Base-by-base conservation (phyloP, 371 early-diverging fungal genomes). In the Lichtheimia hyalospora region DNA sequence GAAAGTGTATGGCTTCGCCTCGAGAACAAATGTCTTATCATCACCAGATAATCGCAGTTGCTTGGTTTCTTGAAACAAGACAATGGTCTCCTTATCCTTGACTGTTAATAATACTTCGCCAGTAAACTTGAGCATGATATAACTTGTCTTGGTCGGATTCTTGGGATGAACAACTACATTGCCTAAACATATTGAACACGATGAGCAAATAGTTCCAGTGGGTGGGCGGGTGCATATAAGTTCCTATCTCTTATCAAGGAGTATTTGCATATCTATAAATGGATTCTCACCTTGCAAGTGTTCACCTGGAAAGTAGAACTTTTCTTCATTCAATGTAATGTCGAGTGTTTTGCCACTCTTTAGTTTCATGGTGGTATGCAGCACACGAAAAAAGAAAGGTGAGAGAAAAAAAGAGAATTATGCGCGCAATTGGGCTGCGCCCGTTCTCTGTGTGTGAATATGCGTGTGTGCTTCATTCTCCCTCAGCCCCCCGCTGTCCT, bases 251-350 rank as follows among this genome's bases (percentile, higher is more conserved):
- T 34, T 34, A 34, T 34, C 34, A 34, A 34, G 34, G 34, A 34
- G 34, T 34, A 34, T 10, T n/a, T n/a, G n/a, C n/a, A n/a, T n/a
- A n/a, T n/a, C n/a, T n/a, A 5, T 8, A 10, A 8, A 34, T 10
- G 25, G 2, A 34, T 10, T 34, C 34, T 34, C 10, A 76, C 80
- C 80, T 76, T 70, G 66, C 13, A 79, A 70, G 1, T 64, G 54
- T 34, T 80, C 77, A 15, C 75, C 73, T 44, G 77, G 75, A 61
- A 80, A 80, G 60, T 77, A 80, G 51, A 71, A 80, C 61, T 74
- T 76, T 54, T 80, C 80, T 57, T 74, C 75, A 42, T 67, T 61
- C 25, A 79, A 58, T 14, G 52, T 61, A 67, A 79, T 70, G 53
- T 73, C 65, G 43, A 79, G 63, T 46, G 63, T 57, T 56, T 77